Evolutionary conservation across 805 yeast genomes (phyloP).

Genomic region (Tetrapisispora iriomotensis): DNA sequence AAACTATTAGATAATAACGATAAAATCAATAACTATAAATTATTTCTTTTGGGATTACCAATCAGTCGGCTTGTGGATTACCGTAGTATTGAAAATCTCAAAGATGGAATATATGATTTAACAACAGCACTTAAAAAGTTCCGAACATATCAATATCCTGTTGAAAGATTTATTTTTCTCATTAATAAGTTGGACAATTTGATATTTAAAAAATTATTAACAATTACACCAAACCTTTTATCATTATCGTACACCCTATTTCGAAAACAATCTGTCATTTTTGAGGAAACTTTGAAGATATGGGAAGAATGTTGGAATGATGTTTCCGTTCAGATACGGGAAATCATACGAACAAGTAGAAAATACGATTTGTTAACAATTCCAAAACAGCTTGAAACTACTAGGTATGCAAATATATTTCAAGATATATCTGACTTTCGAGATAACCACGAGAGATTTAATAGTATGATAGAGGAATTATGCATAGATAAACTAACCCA

Average conservation of each 20-base stretch:
- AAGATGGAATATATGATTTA: slow-evolving; percentile 36
- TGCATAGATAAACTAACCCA: slow-evolving; percentile 12
- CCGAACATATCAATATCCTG: slow-evolving; percentile 46
- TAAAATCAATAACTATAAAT: slow-evolving; percentile 46
- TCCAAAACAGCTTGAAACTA: slow-evolving; percentile 24
- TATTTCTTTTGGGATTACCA: slow-evolving; percentile 62
- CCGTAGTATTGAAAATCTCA: slow-evolving; percentile 35
- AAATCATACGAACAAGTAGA: slow-evolving; percentile 46
- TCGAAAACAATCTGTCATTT: neutral
- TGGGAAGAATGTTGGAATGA: neutral
- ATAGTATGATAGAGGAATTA: slow-evolving; percentile 38
- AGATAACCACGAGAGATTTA: slow-evolving; percentile 33
- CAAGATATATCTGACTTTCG: slow-evolving; percentile 32
- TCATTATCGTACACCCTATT: neutral
- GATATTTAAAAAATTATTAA: slow-evolving; percentile 36
- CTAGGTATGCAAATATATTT: slow-evolving; percentile 35
- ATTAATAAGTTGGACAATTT: slow-evolving; percentile 57
- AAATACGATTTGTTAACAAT: neutral
- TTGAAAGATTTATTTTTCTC: slow-evolving; percentile 51
- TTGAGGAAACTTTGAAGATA: slow-evolving; percentile 46
- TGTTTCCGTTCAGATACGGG: slow-evolving; percentile 46
- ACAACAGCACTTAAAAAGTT: slow-evolving; percentile 59
- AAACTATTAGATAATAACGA: slow-evolving; percentile 49
- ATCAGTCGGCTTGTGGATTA: slow-evolving; percentile 47
- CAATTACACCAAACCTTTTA: slow-evolving; percentile 39